Evolutionary conservation across 768 basidiomycete genomes (phyloP), one percentile per base, ranked within the genome.

Genomic region (Mycena rebaudengoi): DNA sequence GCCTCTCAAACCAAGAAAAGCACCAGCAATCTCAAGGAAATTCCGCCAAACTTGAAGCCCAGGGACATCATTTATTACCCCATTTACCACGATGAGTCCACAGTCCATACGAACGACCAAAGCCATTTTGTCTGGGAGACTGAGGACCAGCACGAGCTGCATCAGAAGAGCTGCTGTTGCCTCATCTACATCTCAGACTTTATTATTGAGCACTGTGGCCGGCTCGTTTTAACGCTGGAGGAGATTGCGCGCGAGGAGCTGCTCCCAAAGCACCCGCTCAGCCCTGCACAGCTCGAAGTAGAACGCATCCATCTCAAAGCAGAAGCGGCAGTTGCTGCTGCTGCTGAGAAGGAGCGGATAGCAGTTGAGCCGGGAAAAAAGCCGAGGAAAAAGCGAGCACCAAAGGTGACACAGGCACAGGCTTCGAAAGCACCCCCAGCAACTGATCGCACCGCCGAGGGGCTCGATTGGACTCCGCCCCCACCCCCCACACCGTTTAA

Each of bases 1-100:
- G n/a, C 52, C 37, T 41, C 37, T 51, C 50, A 13, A 14, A 11
- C 30, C 32, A 35, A 41, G 29, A 60, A 39, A 18, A 43, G 51
- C 13, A 16, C 43, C 40, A 28, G 50, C 33, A 40, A 46, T 11
- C 35, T 55, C 21, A 23, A 43, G 32, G 61, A 63, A 35, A 56
- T 63, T 56, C 30, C 55, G 20, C 73, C 70, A 14, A 32, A 21
- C 13, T 52, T 74, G 3, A 26, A 44, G 21, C 51, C 56, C 2
- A 69, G 64, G 16, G 55, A 70, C 28, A 61, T 60, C 45, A 43
- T 64, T 3, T 69, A 67, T 35, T 44, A 65, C 7, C 49, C 61
- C 14, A 30, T 74, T n/a, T 49, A 60, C 41, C 74, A 75, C 52
- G 68, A 75, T 52, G 69, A 73, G 48, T 48, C 39, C 7, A 64